These are phyloP conservation scores for Knufia petricola DNA, from an alignment of 2,329 filamentous ascomycete species.

Conservation along the genomic window DNA sequence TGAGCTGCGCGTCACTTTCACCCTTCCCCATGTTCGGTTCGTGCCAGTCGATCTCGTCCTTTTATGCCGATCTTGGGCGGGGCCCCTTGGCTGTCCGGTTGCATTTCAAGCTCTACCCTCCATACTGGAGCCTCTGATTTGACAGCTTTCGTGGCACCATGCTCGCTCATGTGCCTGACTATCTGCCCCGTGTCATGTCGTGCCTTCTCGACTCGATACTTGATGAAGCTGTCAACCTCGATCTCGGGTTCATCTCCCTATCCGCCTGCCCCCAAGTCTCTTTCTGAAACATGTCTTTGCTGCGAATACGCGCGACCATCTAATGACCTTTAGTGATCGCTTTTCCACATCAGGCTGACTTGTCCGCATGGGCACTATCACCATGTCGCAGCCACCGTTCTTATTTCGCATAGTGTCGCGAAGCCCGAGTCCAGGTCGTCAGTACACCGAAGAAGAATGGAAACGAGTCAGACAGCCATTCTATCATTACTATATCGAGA, in stretches of 20 bases:
- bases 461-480: slow-evolving; percentile 19
- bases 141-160: background rate
- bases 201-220: background rate
- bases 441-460: slow-evolving; percentile 22
- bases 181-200: background rate
- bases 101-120: background rate
- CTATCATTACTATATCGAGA: slow-evolving; percentile 18
- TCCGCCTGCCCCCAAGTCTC: background rate
- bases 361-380: background rate
- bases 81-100: background rate
- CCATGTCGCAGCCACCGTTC: background rate
- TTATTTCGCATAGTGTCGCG: background rate
- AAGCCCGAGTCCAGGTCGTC: slow-evolving; percentile 3
- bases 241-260: background rate
- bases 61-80: too few species aligned
- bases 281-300: background rate
- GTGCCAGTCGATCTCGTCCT: too few species aligned
- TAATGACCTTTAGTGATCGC: background rate
- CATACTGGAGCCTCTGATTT: slow-evolving; percentile 2
- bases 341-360: background rate
- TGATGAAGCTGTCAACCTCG: background rate
- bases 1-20: background rate
- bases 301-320: background rate
- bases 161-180: background rate
- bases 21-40: background rate